Percentiles rank a stretch among this genome's conserved stretches.
These are phyloP conservation scores for Chamaecrista fasciculata DNA, from an alignment of 306 rosid species.

Conservation along the genomic window DNA sequence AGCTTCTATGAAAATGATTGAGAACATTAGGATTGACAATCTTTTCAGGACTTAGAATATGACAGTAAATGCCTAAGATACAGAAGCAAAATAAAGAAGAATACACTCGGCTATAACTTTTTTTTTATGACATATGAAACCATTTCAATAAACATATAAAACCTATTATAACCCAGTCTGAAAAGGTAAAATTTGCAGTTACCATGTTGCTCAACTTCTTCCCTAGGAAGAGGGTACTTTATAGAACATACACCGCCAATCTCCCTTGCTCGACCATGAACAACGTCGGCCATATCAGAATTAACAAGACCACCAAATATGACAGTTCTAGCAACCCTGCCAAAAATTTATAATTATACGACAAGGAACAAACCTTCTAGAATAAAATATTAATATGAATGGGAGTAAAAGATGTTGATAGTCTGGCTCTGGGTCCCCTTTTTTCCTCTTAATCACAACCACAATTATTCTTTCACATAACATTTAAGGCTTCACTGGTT, in stretches of 20 bases:
- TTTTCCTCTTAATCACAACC: constrained; percentile 16
- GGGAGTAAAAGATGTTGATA: not conserved
- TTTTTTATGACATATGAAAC: not conserved
- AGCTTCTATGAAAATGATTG: not conserved
- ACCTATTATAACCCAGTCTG: not conserved
- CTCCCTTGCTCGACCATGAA: constrained; percentile 66
- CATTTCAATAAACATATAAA: constrained; percentile 21
- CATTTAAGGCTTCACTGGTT: not conserved
- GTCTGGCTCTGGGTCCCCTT: constrained; percentile 11
- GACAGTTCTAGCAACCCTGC: constrained; percentile 93
- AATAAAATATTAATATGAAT: not conserved
- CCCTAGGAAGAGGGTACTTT: constrained; percentile 75
- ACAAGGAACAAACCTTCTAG: constrained; percentile 18
- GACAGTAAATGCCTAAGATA: too few species aligned
- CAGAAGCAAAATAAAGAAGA: too few species aligned
- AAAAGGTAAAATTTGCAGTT: constrained; percentile 32
- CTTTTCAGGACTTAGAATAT: not conserved
- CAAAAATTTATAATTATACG: constrained; percentile 27
- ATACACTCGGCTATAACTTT: not conserved
- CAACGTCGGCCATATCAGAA: constrained; percentile 73
- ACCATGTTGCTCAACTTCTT: constrained; percentile 75
- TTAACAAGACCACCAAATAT: constrained; percentile 74
- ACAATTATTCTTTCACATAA: constrained; percentile 2
- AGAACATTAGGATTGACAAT: constrained; percentile 9
- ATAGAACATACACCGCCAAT: constrained; percentile 68